phyloP scores from a whole-genome alignment of 2,329 filamentous ascomycete species.

The Beauveria medogensis region DNA sequence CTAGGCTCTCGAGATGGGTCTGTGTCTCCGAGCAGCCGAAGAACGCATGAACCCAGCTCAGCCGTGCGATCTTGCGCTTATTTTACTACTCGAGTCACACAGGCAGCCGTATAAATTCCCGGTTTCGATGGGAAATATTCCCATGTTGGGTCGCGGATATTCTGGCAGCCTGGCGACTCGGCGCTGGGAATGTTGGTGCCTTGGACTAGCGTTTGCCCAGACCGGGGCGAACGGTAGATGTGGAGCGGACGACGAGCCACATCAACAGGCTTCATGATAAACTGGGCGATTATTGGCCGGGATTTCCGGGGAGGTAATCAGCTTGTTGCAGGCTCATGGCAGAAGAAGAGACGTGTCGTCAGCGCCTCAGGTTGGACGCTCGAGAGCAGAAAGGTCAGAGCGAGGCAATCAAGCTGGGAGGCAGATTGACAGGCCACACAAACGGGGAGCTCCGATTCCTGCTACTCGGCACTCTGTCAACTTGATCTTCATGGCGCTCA shows the following conservation, averaged over 20 bases:
- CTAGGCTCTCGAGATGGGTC: background rate
- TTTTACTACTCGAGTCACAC: background rate
- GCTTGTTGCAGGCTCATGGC: background rate
- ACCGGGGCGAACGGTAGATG: background rate
- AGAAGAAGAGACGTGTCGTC: background rate
- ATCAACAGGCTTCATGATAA: slow-evolving; percentile 23
- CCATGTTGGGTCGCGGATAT: background rate
- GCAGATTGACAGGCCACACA: no score
- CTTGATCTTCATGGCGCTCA: background rate
- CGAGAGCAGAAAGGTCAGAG: background rate
- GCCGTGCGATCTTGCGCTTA: background rate
- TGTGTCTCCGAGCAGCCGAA: no score
- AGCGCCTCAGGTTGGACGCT: background rate
- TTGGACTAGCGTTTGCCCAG: slow-evolving; percentile 15
- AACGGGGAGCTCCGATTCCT: no score
- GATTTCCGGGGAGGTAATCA: background rate
- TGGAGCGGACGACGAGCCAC: slow-evolving; percentile 5
- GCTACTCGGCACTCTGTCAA: background rate
- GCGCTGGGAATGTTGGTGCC: slow-evolving; percentile 21
- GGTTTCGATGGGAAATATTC: background rate
- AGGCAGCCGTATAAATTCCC: background rate
- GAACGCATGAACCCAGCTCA: background rate
- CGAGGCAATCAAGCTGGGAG: no score
- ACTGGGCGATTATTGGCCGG: slow-evolving; percentile 17
- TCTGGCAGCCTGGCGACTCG: slow-evolving; percentile 8